Evolutionary conservation across 768 basidiomycete species (phyloP).

Genomic region (Dendrothele bispora): DNA sequence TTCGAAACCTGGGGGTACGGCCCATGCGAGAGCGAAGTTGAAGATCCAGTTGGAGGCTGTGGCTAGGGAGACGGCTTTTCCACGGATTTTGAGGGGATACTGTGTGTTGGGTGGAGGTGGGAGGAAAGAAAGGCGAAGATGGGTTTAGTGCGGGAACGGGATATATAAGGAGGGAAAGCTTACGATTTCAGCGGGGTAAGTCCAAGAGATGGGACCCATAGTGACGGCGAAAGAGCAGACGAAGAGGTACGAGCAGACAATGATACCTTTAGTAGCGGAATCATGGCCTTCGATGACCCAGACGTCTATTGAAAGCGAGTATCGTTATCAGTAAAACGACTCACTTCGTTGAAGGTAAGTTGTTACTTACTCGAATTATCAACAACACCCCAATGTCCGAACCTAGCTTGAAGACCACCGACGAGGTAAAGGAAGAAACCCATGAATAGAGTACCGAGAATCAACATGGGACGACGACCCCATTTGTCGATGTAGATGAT

Average conservation of each 20-base stretch:
- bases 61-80: constrained; percentile 53
- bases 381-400: constrained; percentile 60
- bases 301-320: constrained; percentile 15
- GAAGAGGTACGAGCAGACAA: constrained; percentile 76
- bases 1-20: constrained; percentile 69
- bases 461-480: constrained; percentile 77
- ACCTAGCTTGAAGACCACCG: constrained; percentile 70
- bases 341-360: neutral
- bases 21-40: constrained; percentile 75
- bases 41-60: constrained; percentile 64
- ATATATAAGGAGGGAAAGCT: constrained; percentile 2
- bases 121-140: neutral
- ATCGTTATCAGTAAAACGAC: neutral
- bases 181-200: constrained; percentile 68
- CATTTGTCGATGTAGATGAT: constrained; percentile 73
- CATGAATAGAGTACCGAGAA: constrained; percentile 66
- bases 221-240: constrained; percentile 75
- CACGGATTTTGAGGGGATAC: constrained; percentile 64
- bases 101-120: no score
- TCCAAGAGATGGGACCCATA: constrained; percentile 78
- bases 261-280: constrained; percentile 64
- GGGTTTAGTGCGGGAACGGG: neutral
- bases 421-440: constrained; percentile 78
- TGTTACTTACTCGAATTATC: constrained; percentile 31
- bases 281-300: constrained; percentile 60